These are phyloP conservation scores for Volutella citrinella DNA, from an alignment of 2,329 filamentous ascomycete species.

Conservation along the genomic window DNA sequence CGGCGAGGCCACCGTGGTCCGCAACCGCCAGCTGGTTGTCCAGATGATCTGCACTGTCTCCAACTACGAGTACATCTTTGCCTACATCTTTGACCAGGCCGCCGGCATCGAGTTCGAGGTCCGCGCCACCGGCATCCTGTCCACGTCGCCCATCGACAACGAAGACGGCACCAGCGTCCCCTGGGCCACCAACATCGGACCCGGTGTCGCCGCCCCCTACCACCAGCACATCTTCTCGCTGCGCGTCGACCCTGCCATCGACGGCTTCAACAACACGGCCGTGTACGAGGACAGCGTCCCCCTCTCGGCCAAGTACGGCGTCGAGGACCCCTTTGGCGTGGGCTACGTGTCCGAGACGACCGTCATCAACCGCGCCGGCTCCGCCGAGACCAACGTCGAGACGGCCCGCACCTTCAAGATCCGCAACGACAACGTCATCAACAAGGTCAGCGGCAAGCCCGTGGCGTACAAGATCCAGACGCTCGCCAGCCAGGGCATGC, in stretches of 20 bases:
- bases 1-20: slow-evolving; percentile 49
- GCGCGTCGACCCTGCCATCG: slow-evolving; percentile 58
- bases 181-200: slow-evolving; percentile 57
- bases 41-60: slow-evolving; percentile 58
- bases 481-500: slow-evolving; percentile 39
- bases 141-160: slow-evolving; percentile 41
- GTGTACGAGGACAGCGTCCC: slow-evolving; percentile 5
- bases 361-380: slow-evolving; percentile 37
- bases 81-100: slow-evolving; percentile 46
- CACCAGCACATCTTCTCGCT: slow-evolving; percentile 64
- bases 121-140: slow-evolving; percentile 37
- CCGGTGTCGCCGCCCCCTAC: slow-evolving; percentile 58
- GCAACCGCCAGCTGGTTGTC: slow-evolving; percentile 52
- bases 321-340: slow-evolving; percentile 48
- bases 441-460: slow-evolving; percentile 25
- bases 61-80: slow-evolving; percentile 54
- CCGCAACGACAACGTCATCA: slow-evolving; percentile 37
- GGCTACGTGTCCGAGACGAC: slow-evolving; percentile 40
- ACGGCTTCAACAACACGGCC: slow-evolving; percentile 46
- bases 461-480: slow-evolving; percentile 42
- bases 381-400: slow-evolving; percentile 43
- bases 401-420: slow-evolving; percentile 47
- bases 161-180: slow-evolving; percentile 49
- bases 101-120: slow-evolving; percentile 31
- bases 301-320: slow-evolving; percentile 5